These are phyloP conservation scores for Closterium sp. DNA, from an alignment of 139 green algal species.

Conservation along the genomic window DNA sequence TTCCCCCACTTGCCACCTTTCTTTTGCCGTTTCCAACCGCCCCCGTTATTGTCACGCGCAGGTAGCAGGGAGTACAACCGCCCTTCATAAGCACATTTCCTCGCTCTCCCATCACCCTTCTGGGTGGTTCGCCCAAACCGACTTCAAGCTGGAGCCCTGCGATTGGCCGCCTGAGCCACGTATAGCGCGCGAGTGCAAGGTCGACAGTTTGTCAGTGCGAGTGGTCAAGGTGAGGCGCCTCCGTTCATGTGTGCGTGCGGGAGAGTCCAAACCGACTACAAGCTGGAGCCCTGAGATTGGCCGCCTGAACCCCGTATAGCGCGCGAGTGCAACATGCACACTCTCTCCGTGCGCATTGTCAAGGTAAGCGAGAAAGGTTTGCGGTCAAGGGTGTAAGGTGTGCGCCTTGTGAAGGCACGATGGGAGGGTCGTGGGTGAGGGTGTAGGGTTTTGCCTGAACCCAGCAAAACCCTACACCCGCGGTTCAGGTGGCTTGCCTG, in stretches of 20 bases:
- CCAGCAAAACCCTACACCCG: too few species aligned
- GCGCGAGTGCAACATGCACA: constrained; percentile 12
- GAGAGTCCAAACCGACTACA: too few species aligned
- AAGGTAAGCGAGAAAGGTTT: constrained; percentile 21
- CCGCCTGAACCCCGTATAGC: neutral
- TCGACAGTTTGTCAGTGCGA: neutral
- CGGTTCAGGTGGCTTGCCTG: neutral
- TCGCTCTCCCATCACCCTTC: constrained; percentile 13
- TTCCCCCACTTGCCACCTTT: too few species aligned
- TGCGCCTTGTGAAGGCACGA: too few species aligned
- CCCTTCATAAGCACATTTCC: constrained; percentile 28
- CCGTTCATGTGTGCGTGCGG: too few species aligned
- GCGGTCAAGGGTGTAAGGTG: neutral
- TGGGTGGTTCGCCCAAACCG: constrained; percentile 2
- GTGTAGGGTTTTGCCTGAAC: too few species aligned
- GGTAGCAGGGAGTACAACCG: constrained; percentile 16
- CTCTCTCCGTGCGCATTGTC: constrained; percentile 35
- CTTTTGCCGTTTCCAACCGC: too few species aligned
- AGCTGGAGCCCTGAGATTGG: neutral
- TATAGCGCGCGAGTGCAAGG: constrained; percentile 3
- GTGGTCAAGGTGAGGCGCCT: too few species aligned
- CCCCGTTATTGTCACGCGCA: neutral
- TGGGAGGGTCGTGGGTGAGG: too few species aligned
- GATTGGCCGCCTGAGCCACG: neutral
- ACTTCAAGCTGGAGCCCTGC: constrained; percentile 55